Percentiles rank a stretch among this genome's conserved stretches.
phyloP scores from a whole-genome alignment of 352 stramenopile genomes.

The Pythium vanterpoolii region DNA sequence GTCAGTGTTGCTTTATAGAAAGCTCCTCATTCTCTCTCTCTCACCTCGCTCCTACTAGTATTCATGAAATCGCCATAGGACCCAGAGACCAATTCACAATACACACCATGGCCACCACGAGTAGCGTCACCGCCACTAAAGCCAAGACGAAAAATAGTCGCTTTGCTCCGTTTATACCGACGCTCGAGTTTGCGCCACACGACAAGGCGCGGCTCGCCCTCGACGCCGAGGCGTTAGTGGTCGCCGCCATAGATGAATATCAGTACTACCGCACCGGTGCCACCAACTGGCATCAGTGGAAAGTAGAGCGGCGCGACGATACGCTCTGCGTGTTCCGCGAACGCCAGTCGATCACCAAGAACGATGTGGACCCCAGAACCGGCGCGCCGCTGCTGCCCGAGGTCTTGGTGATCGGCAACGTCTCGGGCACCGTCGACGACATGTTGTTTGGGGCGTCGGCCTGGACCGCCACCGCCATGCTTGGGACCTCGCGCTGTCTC shows the following conservation, averaged over 20 bases:
- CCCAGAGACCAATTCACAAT: not conserved
- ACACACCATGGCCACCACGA: not conserved
- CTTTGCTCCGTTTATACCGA: conserved; percentile 11
- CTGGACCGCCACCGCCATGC: conserved; percentile 23
- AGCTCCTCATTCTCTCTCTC: too few species aligned
- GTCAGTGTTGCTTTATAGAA: too few species aligned
- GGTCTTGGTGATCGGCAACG: conserved; percentile 29
- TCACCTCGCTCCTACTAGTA: too few species aligned
- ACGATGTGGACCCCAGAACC: conserved; percentile 4
- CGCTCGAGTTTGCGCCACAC: conserved; percentile 1
- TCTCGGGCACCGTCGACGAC: conserved; percentile 44
- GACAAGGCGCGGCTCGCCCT: conserved; percentile 2
- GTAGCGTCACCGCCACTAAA: not conserved
- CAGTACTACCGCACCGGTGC: conserved; percentile 10
- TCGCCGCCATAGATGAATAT: conserved; percentile 11
- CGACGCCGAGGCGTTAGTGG: conserved; percentile 9
- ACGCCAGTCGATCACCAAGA: conserved; percentile 23
- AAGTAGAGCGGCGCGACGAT: conserved; percentile 8
- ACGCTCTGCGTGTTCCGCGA: conserved; percentile 20
- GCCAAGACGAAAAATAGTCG: conserved; percentile 2
- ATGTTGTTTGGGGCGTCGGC: conserved; percentile 42
- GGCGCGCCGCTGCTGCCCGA: conserved; percentile 13
- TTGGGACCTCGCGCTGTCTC: conserved; percentile 31
- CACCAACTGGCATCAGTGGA: conserved; percentile 19
- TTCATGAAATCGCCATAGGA: too few species aligned